Evolutionary conservation across 805 yeast species (phyloP).

Genomic region (Torulaspora gathmanii): DNA sequence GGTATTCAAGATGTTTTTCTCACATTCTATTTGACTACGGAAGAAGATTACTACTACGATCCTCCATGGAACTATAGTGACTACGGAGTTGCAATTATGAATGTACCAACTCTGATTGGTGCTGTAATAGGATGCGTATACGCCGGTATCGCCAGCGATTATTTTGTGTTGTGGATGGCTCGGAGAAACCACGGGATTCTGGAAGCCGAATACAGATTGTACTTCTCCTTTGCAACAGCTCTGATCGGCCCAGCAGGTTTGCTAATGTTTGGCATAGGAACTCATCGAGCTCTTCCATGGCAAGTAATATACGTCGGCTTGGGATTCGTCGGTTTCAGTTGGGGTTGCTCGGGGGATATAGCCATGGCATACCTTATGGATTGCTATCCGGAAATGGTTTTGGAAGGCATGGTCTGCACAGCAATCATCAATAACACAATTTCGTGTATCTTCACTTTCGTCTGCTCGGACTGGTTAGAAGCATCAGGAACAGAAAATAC

Average conservation of each 20-base stretch:
- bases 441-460: slow-evolving; percentile 63
- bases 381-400: slow-evolving; percentile 61
- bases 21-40: slow-evolving; percentile 69
- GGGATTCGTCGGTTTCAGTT: slow-evolving; percentile 63
- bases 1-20: slow-evolving; percentile 74
- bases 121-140: slow-evolving; percentile 62
- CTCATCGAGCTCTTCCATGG: slow-evolving; percentile 52
- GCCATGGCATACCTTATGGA: slow-evolving; percentile 66
- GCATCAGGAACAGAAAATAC: slow-evolving; percentile 55
- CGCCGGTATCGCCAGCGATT: slow-evolving; percentile 58
- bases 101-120: slow-evolving; percentile 63
- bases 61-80: slow-evolving; percentile 63
- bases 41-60: slow-evolving; percentile 60
- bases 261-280: slow-evolving; percentile 61
- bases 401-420: slow-evolving; percentile 70
- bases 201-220: slow-evolving; percentile 63
- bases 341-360: slow-evolving; percentile 68
- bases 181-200: slow-evolving; percentile 54
- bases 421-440: slow-evolving; percentile 57
- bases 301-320: slow-evolving; percentile 54
- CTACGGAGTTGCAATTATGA: slow-evolving; percentile 69
- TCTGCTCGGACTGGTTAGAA: slow-evolving; percentile 57
- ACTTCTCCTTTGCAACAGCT: slow-evolving; percentile 52
- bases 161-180: slow-evolving; percentile 57
- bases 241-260: slow-evolving; percentile 59